A percentile compares a stretch with the other conserved stretches of the same genome.
Conservation (phyloP, 2,329 filamentous ascomycete species). For the Alternaria novae-zelandiae region DNA sequence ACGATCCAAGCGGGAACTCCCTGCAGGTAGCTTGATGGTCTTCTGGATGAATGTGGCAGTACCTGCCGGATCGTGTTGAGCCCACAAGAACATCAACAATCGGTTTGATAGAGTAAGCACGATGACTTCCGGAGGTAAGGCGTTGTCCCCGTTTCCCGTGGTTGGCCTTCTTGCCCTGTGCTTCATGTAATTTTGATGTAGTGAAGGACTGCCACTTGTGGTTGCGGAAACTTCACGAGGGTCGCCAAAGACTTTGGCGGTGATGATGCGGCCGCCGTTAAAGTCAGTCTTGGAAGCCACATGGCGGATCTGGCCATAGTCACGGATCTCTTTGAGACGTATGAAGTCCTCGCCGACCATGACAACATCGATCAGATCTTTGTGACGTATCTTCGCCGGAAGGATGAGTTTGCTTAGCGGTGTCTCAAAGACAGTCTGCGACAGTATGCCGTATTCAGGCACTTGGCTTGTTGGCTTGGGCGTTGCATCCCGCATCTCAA, state of each 20-base stretch:
- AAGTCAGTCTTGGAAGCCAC: slow-evolving; percentile 83
- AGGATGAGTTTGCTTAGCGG: slow-evolving; percentile 78
- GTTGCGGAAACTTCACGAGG: slow-evolving; percentile 29
- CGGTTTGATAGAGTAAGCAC: slow-evolving; percentile 77
- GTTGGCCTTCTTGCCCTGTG: slow-evolving; percentile 21
- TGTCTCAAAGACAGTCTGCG: slow-evolving; percentile 77
- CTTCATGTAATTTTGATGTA: slow-evolving; percentile 18
- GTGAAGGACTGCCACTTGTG: slow-evolving; percentile 25
- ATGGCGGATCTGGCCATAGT: slow-evolving; percentile 73
- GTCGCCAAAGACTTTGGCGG: slow-evolving; percentile 75
- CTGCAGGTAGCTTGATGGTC: slow-evolving; percentile 65
- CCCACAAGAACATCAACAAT: slow-evolving; percentile 78
- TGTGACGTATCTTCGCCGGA: slow-evolving; percentile 76
- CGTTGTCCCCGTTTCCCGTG: slow-evolving; percentile 26
- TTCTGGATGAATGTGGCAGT: slow-evolving; percentile 67
- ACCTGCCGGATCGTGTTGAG: slow-evolving; percentile 56
- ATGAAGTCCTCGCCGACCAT: slow-evolving; percentile 85
- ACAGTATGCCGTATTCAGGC: slow-evolving; percentile 74
- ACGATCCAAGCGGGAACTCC: slow-evolving; percentile 59
- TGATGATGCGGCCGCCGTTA: slow-evolving; percentile 72
- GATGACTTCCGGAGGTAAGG: slow-evolving; percentile 75
- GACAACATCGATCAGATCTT: slow-evolving; percentile 77
- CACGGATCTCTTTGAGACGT: slow-evolving; percentile 76
- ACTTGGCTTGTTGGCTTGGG: slow-evolving; percentile 45
- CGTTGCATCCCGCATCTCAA: slow-evolving; percentile 30